Conservation (phyloP, 371 early-diverging fungal species). For the Mortierella sp. region DNA sequence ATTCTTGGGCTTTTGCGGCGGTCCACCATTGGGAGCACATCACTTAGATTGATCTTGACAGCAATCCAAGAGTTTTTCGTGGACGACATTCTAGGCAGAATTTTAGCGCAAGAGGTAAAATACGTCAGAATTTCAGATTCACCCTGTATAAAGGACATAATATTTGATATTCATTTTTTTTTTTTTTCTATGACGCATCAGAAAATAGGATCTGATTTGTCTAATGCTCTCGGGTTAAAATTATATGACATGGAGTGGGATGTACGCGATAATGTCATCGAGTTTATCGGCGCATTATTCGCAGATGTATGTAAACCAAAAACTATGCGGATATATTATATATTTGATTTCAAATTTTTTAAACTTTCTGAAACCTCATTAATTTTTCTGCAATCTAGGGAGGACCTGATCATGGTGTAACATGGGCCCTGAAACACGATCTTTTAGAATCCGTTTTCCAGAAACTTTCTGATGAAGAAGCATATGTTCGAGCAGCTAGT, state of each 20-base stretch:
- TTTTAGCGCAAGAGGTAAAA: constrained; percentile 51
- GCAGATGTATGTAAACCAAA: constrained; percentile 32
- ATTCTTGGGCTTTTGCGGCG: constrained; percentile 57
- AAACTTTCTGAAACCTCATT: not conserved
- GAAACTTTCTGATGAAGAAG: constrained; percentile 64
- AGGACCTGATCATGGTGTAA: constrained; percentile 48
- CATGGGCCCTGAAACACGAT: constrained; percentile 63
- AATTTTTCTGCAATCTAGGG: constrained; percentile 9
- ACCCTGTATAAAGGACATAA: too few relatives aligned
- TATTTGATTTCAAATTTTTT: not conserved
- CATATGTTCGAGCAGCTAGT: constrained; percentile 70
- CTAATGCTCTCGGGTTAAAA: constrained; percentile 58
- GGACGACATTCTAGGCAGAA: constrained; percentile 54
- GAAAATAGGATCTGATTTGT: constrained; percentile 49
- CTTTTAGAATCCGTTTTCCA: constrained; percentile 61
- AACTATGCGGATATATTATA: not conserved
- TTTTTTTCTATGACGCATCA: not conserved
- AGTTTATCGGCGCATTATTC: constrained; percentile 68
- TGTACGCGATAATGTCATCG: constrained; percentile 67
- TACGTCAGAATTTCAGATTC: too few relatives aligned
- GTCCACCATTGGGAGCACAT: constrained; percentile 57
- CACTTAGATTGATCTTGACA: constrained; percentile 58
- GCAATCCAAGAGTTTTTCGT: constrained; percentile 61
- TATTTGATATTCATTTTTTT: not conserved
- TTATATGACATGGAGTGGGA: constrained; percentile 70